A percentile compares a stretch with the other conserved stretches of the same genome.
Conservation (phyloP, 495 filamentous ascomycete species). For the Geoglossum glabrum region DNA sequence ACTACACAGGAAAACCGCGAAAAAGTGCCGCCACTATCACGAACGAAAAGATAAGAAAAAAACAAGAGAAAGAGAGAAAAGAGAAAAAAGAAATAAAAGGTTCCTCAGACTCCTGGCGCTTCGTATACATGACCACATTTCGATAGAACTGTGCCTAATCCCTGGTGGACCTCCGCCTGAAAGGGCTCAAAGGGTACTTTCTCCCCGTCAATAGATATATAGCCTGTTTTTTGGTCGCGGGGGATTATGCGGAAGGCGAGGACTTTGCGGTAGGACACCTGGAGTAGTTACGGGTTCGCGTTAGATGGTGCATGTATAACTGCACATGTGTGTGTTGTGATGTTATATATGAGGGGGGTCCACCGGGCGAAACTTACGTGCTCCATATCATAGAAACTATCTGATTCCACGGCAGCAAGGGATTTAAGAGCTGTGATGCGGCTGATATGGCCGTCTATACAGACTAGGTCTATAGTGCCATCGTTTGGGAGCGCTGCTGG, state of each 20-base stretch:
- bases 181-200: constrained; percentile 66
- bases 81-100: no score
- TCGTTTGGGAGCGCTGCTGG: constrained; percentile 65
- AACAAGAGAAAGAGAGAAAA: no score
- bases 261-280: constrained; percentile 46
- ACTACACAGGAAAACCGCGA: no score
- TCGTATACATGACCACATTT: constrained; percentile 54
- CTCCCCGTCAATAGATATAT: constrained; percentile 91
- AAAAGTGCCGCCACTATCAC: no score
- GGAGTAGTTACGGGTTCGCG: background rate
- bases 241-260: constrained; percentile 67
- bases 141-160: constrained; percentile 66
- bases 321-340: no score
- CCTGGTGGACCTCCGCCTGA: constrained; percentile 73
- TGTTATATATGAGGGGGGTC: no score
- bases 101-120: constrained; percentile 28
- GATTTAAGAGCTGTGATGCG: constrained; percentile 40
- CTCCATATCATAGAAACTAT: constrained; percentile 55
- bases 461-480: constrained; percentile 68
- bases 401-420: constrained; percentile 47
- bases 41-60: no score
- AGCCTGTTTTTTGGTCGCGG: constrained; percentile 36
- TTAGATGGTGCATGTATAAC: background rate
- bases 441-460: constrained; percentile 53
- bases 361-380: no score